A percentile compares a stretch with the other conserved stretches of the same genome.
These are phyloP conservation scores for Uncinocarpus reesii DNA, from an alignment of 2,329 filamentous ascomycete species.

Conservation along the genomic window DNA sequence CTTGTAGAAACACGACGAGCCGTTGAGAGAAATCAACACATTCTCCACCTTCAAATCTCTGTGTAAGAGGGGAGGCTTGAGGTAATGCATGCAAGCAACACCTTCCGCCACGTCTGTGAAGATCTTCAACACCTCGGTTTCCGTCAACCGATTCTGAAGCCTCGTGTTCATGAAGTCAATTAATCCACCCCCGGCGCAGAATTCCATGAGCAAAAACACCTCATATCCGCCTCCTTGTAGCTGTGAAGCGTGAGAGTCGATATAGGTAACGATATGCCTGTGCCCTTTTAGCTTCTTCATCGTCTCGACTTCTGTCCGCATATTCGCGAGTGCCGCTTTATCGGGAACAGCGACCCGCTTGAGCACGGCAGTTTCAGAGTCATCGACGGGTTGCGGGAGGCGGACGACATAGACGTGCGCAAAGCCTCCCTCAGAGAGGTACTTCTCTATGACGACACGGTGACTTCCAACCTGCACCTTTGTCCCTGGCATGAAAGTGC, in stretches of 20 bases:
- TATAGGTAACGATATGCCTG: conserved; percentile 91
- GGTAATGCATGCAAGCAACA: conserved; percentile 97
- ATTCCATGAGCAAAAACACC: conserved; percentile 97
- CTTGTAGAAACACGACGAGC: conserved; percentile 70
- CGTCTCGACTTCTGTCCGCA: conserved; percentile 97
- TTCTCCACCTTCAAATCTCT: conserved; percentile 97
- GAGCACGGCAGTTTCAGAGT: conserved; percentile 71
- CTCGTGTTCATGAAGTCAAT: conserved; percentile 99
- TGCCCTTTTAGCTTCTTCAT: conserved; percentile 99
- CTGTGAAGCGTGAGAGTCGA: conserved; percentile 95
- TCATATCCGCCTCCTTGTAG: conserved; percentile 88
- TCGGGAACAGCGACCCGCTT: conserved; percentile 95
- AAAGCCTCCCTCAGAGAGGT: conserved; percentile 95
- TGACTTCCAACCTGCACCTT: conserved; percentile 94
- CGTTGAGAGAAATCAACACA: conserved; percentile 68
- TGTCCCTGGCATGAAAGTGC: conserved; percentile 84
- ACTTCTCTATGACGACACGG: conserved; percentile 88
- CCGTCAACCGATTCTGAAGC: conserved; percentile 87
- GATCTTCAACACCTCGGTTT: conserved; percentile 94
- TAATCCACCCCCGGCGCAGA: conserved; percentile 82
- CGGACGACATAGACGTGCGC: conserved; percentile 97
- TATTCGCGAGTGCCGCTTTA: conserved; percentile 84
- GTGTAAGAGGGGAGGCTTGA: conserved; percentile 85
- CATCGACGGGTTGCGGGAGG: conserved; percentile 64
- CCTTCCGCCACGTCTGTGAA: conserved; percentile 94